A percentile compares a stretch with the other conserved stretches of the same genome.
Evolutionary conservation across 208 protist species (phyloP).

Genomic region (Leishmania martiniquensis): DNA sequence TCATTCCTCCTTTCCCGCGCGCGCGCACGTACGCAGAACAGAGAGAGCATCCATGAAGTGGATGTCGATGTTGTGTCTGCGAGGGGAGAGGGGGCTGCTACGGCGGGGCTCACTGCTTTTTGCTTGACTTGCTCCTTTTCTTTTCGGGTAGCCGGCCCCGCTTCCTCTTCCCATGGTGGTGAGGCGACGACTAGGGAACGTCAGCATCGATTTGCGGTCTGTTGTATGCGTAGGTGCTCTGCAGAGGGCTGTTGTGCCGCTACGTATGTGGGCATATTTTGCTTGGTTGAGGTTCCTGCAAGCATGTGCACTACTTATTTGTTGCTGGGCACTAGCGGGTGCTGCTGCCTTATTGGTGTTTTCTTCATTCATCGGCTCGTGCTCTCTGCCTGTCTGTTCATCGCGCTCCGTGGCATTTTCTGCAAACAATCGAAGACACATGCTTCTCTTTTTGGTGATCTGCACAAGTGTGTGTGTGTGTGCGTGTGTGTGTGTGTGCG

Average conservation of each 20-base stretch:
- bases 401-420: no score
- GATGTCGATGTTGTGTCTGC: neutral
- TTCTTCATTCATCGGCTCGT: neutral
- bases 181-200: neutral
- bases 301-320: neutral
- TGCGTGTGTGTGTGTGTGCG: neutral
- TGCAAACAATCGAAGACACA: neutral
- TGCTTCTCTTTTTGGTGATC: neutral
- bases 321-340: neutral
- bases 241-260: neutral
- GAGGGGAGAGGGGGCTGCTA: neutral
- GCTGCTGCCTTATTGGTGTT: neutral
- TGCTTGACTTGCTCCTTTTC: neutral
- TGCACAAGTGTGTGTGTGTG: neutral
- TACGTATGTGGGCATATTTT: neutral
- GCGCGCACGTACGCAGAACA: neutral
- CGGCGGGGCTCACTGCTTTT: neutral
- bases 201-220: neutral
- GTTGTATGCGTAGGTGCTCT: constrained; percentile 1
- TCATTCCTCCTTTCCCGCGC: neutral
- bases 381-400: neutral
- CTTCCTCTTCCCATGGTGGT: neutral
- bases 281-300: no score
- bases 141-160: neutral
- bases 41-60: neutral